Evolutionary conservation across 192 early-diverging fungal species (phyloP).

Genomic region (Coemansia umbellata): DNA sequence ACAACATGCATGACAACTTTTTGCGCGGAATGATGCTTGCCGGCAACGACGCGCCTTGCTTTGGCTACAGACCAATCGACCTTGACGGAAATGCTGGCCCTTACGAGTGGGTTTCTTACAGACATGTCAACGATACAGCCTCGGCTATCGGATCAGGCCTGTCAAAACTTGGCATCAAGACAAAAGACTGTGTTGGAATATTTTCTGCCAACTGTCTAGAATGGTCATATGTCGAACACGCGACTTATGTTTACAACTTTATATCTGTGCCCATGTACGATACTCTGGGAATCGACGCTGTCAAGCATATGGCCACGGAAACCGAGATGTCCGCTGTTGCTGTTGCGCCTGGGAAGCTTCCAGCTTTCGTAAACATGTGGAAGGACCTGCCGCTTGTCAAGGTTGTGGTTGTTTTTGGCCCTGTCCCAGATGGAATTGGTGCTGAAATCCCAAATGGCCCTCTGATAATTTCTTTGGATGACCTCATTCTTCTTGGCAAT

Average conservation of each 20-base stretch:
- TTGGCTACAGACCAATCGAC: slow-evolving; percentile 38
- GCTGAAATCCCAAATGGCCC: slow-evolving; percentile 26
- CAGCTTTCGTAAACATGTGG: slow-evolving; percentile 30
- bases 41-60: slow-evolving; percentile 25
- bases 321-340: slow-evolving; percentile 72
- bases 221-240: slow-evolving; percentile 44
- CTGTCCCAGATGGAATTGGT: slow-evolving; percentile 14
- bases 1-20: slow-evolving; percentile 50
- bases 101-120: slow-evolving; percentile 77
- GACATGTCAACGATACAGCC: slow-evolving; percentile 60
- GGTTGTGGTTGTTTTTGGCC: slow-evolving; percentile 54
- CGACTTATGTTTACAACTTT: slow-evolving; percentile 60
- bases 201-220: slow-evolving; percentile 62
- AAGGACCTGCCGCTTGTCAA: slow-evolving; percentile 53
- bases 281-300: slow-evolving; percentile 80
- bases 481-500: slow-evolving; percentile 45
- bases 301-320: slow-evolving; percentile 82
- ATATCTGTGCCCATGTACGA: slow-evolving; percentile 81
- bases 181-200: slow-evolving; percentile 57
- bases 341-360: slow-evolving; percentile 61
- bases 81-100: slow-evolving; percentile 55
- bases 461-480: slow-evolving; percentile 63
- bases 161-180: slow-evolving; percentile 65
- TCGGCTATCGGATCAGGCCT: slow-evolving; percentile 71
- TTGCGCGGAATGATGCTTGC: slow-evolving; percentile 35